Conservation (phyloP, 176 grass and related monocot species). For the Canna indica region DNA sequence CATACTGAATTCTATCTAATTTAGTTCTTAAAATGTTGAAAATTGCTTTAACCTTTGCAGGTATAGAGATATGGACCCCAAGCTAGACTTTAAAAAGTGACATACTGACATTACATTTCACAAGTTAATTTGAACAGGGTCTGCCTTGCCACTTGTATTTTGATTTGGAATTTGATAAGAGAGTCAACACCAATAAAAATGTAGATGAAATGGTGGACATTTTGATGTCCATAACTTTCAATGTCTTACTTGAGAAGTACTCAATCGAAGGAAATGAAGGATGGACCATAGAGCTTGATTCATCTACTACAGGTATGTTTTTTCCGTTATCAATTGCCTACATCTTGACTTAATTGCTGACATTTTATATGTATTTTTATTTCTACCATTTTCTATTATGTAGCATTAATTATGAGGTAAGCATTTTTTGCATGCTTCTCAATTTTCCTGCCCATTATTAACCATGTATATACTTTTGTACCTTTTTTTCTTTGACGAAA, state of each 20-base stretch:
- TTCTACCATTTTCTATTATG: too few relatives aligned
- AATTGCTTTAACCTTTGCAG: slow-evolving; percentile 29
- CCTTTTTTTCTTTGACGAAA: too few relatives aligned
- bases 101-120: background rate
- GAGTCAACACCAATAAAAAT: slow-evolving; percentile 55
- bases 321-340: background rate
- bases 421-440: background rate
- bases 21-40: background rate
- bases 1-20: background rate
- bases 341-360: background rate
- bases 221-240: slow-evolving; percentile 47
- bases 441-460: background rate
- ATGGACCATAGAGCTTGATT: slow-evolving; percentile 84
- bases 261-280: slow-evolving; percentile 63
- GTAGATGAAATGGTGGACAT: slow-evolving; percentile 83
- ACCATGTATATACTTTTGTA: background rate
- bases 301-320: slow-evolving; percentile 52
- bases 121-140: slow-evolving; percentile 32
- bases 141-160: slow-evolving; percentile 82
- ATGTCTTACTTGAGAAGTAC: slow-evolving; percentile 74
- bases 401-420: background rate
- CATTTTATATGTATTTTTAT: background rate
- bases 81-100: slow-evolving; percentile 8
- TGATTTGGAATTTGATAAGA: slow-evolving; percentile 84
- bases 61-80: slow-evolving; percentile 66